Evolutionary conservation across 495 filamentous ascomycete genomes (phyloP), one percentile per base, ranked within the genome.

Genomic region (Aspergillus baeticus): DNA sequence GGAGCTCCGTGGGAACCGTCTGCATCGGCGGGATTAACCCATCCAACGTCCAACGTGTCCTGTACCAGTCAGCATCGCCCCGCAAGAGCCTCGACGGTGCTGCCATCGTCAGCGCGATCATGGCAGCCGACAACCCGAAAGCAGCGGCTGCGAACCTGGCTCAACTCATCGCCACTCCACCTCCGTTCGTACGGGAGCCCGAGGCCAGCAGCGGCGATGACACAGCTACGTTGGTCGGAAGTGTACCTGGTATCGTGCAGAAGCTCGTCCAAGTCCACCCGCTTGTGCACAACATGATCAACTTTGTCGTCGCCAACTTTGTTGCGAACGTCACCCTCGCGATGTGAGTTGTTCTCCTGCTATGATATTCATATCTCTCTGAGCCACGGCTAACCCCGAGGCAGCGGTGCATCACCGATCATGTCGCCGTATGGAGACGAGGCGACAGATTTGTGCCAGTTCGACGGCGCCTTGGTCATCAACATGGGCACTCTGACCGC

Each of bases 211-310:
- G 65, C 2, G 59, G 61, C 5, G 69, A 70, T 6, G 65, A 75
- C n/a, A 66, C 77, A 45, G 61, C 69, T 45, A 62, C 65, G 4
- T 57, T 82, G 36, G 62, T 81, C 10, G 60, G 65, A 6, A 62
- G 71, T 35, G 78, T 85, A 2, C 83, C 85, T 0, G 64, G 67
- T 2, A 68, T 91, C 18, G 73, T 93, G 29, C 78, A 71, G 45
- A 78, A 77, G 17, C 75, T 96, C 44, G 77, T 79, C 0, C 60
- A 72, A 10, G 75, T 67, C 14, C 86, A 83, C 42, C 93, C 94
- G 0, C 77, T 98, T 10, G 90, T 88, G 8, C 94, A 97, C 72
- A 96, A 96, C 68, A 97, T 98, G 87, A 97, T 95, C 41, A 97
- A 97, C 69, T 77, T 89, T 50, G 89, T 97, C 0, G 92, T 96